These are phyloP conservation scores for Microascus cirrosus DNA, from an alignment of 2,329 filamentous ascomycete genomes.

Conservation along the genomic window DNA sequence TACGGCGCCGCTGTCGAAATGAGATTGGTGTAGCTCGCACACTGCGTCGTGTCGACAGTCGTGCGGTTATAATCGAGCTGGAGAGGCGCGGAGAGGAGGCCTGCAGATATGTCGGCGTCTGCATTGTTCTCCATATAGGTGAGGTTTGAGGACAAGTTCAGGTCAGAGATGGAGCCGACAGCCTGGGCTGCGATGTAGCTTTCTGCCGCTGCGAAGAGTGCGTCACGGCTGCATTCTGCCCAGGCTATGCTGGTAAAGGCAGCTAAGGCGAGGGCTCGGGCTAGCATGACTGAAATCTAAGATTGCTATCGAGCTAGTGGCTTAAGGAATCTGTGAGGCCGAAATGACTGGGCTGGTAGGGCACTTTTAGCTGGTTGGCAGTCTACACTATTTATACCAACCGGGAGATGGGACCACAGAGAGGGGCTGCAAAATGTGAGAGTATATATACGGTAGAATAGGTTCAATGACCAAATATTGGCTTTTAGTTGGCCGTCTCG, in stretches of 20 bases:
- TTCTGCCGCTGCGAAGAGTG: constrained; percentile 4
- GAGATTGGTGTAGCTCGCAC: constrained; percentile 4
- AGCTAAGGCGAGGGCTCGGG: not conserved
- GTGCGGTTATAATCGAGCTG: constrained; percentile 3
- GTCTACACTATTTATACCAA: not conserved
- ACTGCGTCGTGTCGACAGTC: constrained; percentile 3
- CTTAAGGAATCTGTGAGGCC: not conserved
- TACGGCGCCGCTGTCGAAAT: constrained; percentile 1
- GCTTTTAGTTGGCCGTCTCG: not conserved
- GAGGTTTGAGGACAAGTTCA: not conserved
- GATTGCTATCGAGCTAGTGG: not conserved
- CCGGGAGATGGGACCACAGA: not conserved
- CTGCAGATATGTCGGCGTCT: not conserved
- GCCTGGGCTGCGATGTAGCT: constrained; percentile 4
- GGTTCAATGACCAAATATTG: constrained; percentile 1
- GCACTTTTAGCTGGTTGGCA: not conserved
- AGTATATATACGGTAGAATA: constrained; percentile 2
- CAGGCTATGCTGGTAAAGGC: not conserved
- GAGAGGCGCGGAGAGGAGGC: constrained; percentile 1
- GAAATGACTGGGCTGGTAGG: not conserved
- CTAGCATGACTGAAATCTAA: not conserved
- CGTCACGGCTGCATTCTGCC: constrained; percentile 3
- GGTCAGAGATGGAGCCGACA: not conserved
- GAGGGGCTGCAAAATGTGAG: not conserved
- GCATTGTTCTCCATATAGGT: constrained; percentile 2